Conservation (phyloP, 139 green algal genomes). For the Picochlorum sp. region DNA sequence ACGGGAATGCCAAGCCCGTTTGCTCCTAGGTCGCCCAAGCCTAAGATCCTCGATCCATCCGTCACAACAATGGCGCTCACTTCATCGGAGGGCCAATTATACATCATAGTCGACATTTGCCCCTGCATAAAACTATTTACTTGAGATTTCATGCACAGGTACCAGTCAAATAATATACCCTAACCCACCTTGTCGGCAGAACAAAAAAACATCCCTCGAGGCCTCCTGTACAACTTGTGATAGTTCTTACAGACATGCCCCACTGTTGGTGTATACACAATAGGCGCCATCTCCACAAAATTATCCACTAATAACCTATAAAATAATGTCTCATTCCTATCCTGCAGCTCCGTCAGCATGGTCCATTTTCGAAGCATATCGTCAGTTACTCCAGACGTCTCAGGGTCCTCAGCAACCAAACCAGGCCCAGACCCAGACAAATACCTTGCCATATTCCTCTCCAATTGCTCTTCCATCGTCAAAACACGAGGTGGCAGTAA, state of each 20-base stretch:
- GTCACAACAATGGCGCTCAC: slow-evolving; percentile 74
- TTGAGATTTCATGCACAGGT: too few relatives aligned
- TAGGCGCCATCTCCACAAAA: slow-evolving; percentile 80
- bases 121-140: slow-evolving; percentile 11
- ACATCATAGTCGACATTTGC: slow-evolving; percentile 66
- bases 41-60: slow-evolving; percentile 64
- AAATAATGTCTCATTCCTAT: slow-evolving; percentile 94
- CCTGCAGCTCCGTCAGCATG: slow-evolving; percentile 64
- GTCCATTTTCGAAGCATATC: slow-evolving; percentile 65
- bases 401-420: slow-evolving; percentile 28
- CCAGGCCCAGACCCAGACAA: slow-evolving; percentile 27
- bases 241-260: slow-evolving; percentile 63
- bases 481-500: slow-evolving; percentile 68
- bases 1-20: slow-evolving; percentile 72
- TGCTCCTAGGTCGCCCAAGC: slow-evolving; percentile 74
- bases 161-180: too few relatives aligned
- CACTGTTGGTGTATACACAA: slow-evolving; percentile 60
- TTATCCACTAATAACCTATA: slow-evolving; percentile 64
- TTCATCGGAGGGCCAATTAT: slow-evolving; percentile 43
- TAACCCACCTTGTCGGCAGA: slow-evolving; percentile 42
- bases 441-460: slow-evolving; percentile 54
- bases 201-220: slow-evolving; percentile 90
- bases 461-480: slow-evolving; percentile 53
- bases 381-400: slow-evolving; percentile 44
- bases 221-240: slow-evolving; percentile 54